phyloP scores from a whole-genome alignment of 352 stramenopile species.

The Phytopythium delawarense region DNA sequence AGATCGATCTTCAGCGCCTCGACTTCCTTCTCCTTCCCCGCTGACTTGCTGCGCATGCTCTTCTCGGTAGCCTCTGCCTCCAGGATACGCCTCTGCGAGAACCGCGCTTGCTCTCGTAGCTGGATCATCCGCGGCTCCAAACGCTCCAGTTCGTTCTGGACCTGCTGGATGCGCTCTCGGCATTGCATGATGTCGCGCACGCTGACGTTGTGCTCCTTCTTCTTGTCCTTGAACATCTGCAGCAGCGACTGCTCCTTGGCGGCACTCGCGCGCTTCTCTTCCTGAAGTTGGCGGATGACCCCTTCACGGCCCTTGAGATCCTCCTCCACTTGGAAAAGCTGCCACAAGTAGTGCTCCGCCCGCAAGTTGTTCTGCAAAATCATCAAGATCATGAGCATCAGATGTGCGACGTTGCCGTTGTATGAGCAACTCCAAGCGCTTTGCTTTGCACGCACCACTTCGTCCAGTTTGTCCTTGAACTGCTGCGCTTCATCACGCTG shows the following conservation, averaged over 20 bases:
- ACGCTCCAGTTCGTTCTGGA: conserved; percentile 85
- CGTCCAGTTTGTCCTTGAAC: conserved; percentile 68
- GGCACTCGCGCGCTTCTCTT: conserved; percentile 31
- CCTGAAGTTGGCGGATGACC: conserved; percentile 46
- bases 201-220: conserved; percentile 53
- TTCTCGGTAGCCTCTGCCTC: conserved; percentile 45
- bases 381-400: too few species aligned
- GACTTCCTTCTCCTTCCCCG: conserved; percentile 85
- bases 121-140: conserved; percentile 72
- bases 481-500: conserved; percentile 93
- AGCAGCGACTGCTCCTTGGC: conserved; percentile 48
- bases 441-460: conserved; percentile 29
- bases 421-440: too few species aligned
- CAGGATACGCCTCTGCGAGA: conserved; percentile 59
- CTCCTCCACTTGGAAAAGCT: conserved; percentile 93
- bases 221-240: conserved; percentile 58
- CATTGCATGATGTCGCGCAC: conserved; percentile 60
- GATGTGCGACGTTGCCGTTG: too few species aligned
- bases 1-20: conserved; percentile 73
- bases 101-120: conserved; percentile 89
- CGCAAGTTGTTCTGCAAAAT: conserved; percentile 54
- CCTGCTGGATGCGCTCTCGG: conserved; percentile 62
- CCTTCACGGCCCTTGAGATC: conserved; percentile 86
- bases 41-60: conserved; percentile 65
- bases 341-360: conserved; percentile 95